These are phyloP conservation scores for Scheffersomyces quercinus DNA, from an alignment of 1,139 yeast genomes.

Conservation along the genomic window DNA sequence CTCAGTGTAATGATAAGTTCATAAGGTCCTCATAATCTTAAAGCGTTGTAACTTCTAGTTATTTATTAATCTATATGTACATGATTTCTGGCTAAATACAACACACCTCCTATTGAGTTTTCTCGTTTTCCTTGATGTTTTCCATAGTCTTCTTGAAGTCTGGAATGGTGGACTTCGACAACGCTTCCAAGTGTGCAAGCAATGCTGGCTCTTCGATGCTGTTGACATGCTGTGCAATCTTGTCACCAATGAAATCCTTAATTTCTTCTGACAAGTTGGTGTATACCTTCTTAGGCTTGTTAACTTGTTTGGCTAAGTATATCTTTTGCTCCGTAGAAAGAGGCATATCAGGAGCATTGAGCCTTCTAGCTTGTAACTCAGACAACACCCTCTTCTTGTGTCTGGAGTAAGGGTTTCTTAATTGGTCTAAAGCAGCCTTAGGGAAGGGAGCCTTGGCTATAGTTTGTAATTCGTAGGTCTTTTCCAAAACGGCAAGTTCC, in stretches of 20 bases:
- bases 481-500: constrained; percentile 62
- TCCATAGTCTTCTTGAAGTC: constrained; percentile 33
- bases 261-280: constrained; percentile 65
- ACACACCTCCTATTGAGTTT: not conserved
- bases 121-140: constrained; percentile 13
- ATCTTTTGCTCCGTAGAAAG: constrained; percentile 62
- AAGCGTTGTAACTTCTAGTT: too few relatives aligned
- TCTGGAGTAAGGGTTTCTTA: constrained; percentile 71
- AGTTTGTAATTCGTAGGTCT: constrained; percentile 74
- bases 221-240: constrained; percentile 58
- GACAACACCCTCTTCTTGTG: constrained; percentile 59
- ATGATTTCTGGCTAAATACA: not conserved
- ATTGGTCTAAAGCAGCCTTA: constrained; percentile 58
- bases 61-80: not conserved
- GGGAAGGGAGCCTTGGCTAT: constrained; percentile 73
- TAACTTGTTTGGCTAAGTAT: constrained; percentile 57
- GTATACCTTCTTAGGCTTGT: constrained; percentile 46
- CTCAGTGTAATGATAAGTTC: too few relatives aligned
- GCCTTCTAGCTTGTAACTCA: constrained; percentile 60
- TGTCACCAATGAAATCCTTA: constrained; percentile 67
- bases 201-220: constrained; percentile 39
- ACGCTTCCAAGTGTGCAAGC: constrained; percentile 41
- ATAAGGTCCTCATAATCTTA: too few relatives aligned
- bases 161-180: constrained; percentile 31
- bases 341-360: constrained; percentile 80